Conservation (phyloP, 2,329 filamentous ascomycete genomes). For the Aspergillus sp. region DNA sequence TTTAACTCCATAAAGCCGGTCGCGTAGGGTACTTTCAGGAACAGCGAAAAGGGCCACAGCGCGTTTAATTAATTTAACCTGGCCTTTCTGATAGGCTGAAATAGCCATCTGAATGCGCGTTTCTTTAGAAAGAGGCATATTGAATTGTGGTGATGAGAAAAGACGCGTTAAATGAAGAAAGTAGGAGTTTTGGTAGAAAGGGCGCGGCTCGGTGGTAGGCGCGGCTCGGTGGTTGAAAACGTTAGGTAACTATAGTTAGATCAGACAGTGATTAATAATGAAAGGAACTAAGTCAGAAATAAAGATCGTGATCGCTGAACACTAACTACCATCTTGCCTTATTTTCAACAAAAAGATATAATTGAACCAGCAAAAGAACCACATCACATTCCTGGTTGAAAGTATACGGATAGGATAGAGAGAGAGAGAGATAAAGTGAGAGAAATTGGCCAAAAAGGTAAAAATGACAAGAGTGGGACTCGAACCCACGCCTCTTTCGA, state of each 20-base stretch:
- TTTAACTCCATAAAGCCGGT: neutral
- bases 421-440: too few species aligned
- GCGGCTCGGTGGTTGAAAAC: neutral
- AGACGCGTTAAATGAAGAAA: neutral
- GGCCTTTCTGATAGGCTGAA: neutral
- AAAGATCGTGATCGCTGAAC: too few species aligned
- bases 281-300: too few species aligned
- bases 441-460: too few species aligned
- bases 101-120: neutral
- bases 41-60: neutral
- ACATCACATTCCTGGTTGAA: too few species aligned
- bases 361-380: too few species aligned
- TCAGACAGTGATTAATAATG: too few species aligned
- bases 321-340: too few species aligned
- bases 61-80: neutral
- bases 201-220: neutral
- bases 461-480: conserved; percentile 2
- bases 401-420: too few species aligned
- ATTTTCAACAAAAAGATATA: too few species aligned
- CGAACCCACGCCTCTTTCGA: conserved; percentile 5
- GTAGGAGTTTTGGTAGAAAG: neutral
- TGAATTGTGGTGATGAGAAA: neutral
- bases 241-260: too few species aligned
- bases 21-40: neutral
- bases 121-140: conserved; percentile 9